Evolutionary conservation across 495 filamentous ascomycete species (phyloP).

Genomic region (Xylaria palmicola): DNA sequence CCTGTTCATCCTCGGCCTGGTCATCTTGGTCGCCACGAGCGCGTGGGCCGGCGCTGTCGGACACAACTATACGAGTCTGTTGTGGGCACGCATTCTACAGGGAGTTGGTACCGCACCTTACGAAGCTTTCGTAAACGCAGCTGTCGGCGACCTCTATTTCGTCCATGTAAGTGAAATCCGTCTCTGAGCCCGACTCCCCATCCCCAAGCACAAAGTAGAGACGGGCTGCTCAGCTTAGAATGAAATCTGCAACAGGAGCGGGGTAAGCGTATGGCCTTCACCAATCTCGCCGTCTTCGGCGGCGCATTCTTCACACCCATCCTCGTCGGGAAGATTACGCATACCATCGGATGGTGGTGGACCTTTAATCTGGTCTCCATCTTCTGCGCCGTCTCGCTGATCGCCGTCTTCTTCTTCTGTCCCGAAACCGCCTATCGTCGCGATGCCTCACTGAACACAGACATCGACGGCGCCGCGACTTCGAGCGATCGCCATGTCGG

Average conservation of each 20-base stretch:
- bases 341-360: constrained; percentile 73
- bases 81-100: constrained; percentile 76
- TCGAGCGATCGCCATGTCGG: constrained; percentile 14
- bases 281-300: constrained; percentile 85
- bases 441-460: constrained; percentile 61
- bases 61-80: constrained; percentile 62
- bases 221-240: neutral
- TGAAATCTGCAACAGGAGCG: constrained; percentile 54
- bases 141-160: constrained; percentile 74
- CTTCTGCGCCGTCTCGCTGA: constrained; percentile 61
- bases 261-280: constrained; percentile 85
- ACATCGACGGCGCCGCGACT: constrained; percentile 37
- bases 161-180: constrained; percentile 61
- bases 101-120: constrained; percentile 75
- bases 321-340: constrained; percentile 80
- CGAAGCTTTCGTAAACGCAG: constrained; percentile 73
- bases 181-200: too few species aligned
- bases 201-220: neutral
- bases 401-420: constrained; percentile 71
- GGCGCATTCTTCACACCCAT: constrained; percentile 92
- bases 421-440: constrained; percentile 83
- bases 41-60: constrained; percentile 76
- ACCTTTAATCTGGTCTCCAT: constrained; percentile 75
- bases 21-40: constrained; percentile 68
- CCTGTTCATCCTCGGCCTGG: constrained; percentile 74